These are phyloP conservation scores for Carpinus fangiana DNA, from an alignment of 306 rosid genomes.

Conservation along the genomic window DNA sequence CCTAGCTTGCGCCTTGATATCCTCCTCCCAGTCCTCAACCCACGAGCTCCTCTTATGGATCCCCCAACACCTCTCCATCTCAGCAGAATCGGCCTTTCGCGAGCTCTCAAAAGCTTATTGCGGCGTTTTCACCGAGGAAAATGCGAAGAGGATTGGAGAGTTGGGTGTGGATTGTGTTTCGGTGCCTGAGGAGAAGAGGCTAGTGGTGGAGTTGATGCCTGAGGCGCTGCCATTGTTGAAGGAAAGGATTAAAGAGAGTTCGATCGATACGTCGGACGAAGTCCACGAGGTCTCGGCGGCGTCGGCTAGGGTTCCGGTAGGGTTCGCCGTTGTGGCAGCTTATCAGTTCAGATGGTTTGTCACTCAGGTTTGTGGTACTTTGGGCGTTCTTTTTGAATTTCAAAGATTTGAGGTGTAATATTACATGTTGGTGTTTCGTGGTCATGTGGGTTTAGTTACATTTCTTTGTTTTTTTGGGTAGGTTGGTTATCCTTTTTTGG, in stretches of 20 bases:
- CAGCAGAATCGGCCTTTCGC: constrained; percentile 47
- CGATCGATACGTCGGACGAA: constrained; percentile 64
- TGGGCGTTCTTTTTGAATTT: background rate
- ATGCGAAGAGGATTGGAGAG: constrained; percentile 35
- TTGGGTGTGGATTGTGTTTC: constrained; percentile 44
- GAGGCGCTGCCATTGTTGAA: constrained; percentile 60
- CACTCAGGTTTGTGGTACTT: constrained; percentile 59
- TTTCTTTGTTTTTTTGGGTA: constrained; percentile 26
- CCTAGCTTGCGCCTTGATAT: constrained; percentile 68
- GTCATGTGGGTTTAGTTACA: constrained; percentile 8
- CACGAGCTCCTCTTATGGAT: constrained; percentile 73
- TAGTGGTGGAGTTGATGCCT: constrained; percentile 63
- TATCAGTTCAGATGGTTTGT: constrained; percentile 87
- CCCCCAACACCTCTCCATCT: constrained; percentile 47
- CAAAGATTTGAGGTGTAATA: constrained; percentile 11
- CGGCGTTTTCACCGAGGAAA: constrained; percentile 24
- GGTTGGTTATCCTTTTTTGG: constrained; percentile 79
- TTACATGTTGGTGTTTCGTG: constrained; percentile 16
- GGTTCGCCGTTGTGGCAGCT: constrained; percentile 71
- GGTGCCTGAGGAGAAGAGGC: constrained; percentile 49
- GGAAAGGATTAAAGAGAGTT: constrained; percentile 71
- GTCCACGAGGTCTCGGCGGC: constrained; percentile 74
- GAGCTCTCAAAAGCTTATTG: constrained; percentile 49
- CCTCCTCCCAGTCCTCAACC: constrained; percentile 52
- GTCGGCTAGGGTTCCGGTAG: constrained; percentile 76